These are phyloP conservation scores for Asterophora parasitica DNA, from an alignment of 768 basidiomycete genomes.

Conservation along the genomic window DNA sequence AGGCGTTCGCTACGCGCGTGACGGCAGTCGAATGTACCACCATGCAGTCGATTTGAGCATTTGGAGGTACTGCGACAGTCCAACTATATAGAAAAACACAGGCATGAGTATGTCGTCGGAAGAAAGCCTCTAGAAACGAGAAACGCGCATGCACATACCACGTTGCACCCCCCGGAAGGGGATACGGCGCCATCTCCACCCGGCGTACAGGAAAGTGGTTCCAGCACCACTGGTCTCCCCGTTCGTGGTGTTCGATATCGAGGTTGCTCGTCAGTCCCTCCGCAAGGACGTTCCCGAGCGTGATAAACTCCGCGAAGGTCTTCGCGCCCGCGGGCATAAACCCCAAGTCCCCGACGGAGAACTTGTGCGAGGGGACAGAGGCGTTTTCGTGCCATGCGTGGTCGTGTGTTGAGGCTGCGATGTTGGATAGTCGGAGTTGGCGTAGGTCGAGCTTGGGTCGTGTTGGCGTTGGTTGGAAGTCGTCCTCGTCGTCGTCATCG, in stretches of 20 bases:
- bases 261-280: constrained; percentile 24
- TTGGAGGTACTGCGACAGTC: constrained; percentile 37
- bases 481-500: constrained; percentile 23
- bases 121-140: too few relatives aligned
- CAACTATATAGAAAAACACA: constrained; percentile 28
- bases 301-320: constrained; percentile 34
- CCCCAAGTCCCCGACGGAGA: constrained; percentile 40
- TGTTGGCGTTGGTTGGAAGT: constrained; percentile 18
- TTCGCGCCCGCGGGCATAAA: constrained; percentile 32
- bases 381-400: constrained; percentile 36
- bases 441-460: constrained; percentile 25
- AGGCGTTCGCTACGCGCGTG: constrained; percentile 28
- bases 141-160: constrained; percentile 22
- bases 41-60: constrained; percentile 33
- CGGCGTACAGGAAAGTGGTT: constrained; percentile 24
- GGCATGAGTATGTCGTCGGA: too few relatives aligned
- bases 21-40: constrained; percentile 28
- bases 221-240: constrained; percentile 36
- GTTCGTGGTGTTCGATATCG: constrained; percentile 17
- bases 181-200: constrained; percentile 29
- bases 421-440: constrained; percentile 33
- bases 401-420: constrained; percentile 30
- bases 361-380: constrained; percentile 34
- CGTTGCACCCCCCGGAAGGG: constrained; percentile 26
- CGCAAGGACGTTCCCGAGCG: constrained; percentile 33